Conservation (phyloP, 2,329 filamentous ascomycete species). For the Arthrobotrys conoides region DNA sequence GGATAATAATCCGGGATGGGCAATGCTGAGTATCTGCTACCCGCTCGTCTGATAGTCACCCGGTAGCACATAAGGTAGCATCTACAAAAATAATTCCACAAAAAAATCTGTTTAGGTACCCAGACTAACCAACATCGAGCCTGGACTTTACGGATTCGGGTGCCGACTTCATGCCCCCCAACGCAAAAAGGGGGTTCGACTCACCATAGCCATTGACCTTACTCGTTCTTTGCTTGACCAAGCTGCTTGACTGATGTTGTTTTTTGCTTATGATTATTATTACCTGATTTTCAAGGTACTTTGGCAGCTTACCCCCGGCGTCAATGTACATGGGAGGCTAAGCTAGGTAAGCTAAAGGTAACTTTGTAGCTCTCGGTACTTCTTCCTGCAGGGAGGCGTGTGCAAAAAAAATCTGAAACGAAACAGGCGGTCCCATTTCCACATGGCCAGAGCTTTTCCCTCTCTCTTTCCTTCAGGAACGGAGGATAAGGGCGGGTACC, state of each 20-base stretch:
- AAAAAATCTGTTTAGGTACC: neutral
- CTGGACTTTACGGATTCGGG: slow-evolving; percentile 42
- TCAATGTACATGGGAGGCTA: slow-evolving; percentile 23
- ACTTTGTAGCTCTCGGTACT: neutral
- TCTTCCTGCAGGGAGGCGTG: slow-evolving; percentile 31
- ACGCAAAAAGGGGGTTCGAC: slow-evolving; percentile 47
- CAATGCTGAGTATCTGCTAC: slow-evolving; percentile 27
- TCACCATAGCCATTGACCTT: slow-evolving; percentile 17
- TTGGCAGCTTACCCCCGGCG: slow-evolving; percentile 31
- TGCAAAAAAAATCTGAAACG: slow-evolving; percentile 43
- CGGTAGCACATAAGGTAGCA: slow-evolving; percentile 34
- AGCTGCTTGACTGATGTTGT: slow-evolving; percentile 18
- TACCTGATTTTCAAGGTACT: slow-evolving; percentile 9
- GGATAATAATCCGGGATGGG: slow-evolving; percentile 13
- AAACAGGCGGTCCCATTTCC: slow-evolving; percentile 29
- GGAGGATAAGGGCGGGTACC: slow-evolving; percentile 14
- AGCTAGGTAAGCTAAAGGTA: slow-evolving; percentile 5
- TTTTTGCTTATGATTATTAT: slow-evolving; percentile 2
- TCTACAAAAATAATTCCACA: slow-evolving; percentile 31
- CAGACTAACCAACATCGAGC: slow-evolving; percentile 28
- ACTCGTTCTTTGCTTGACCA: slow-evolving; percentile 7
- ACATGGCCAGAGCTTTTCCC: slow-evolving; percentile 47
- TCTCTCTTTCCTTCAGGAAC: slow-evolving; percentile 27
- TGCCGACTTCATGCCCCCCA: slow-evolving; percentile 24
- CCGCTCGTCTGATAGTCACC: slow-evolving; percentile 20